Conservation (phyloP, 2,329 filamentous ascomycete genomes). For the Fusarium liriodendri region DNA sequence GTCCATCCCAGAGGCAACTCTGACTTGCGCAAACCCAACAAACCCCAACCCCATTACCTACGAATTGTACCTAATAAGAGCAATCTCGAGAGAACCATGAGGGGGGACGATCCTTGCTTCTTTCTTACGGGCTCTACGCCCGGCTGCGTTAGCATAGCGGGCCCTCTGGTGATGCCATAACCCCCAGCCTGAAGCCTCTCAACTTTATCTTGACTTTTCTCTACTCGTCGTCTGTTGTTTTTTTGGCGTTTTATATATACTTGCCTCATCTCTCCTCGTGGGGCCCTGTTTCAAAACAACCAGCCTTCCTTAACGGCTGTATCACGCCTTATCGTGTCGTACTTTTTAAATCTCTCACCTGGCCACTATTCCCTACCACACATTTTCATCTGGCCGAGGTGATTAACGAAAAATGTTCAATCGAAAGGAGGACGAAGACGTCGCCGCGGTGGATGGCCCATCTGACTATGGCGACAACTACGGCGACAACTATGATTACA, state of each 20-base stretch:
- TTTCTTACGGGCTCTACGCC: slow-evolving; percentile 26
- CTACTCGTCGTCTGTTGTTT: slow-evolving; percentile 6
- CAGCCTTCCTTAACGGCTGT: background rate
- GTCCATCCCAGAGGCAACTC: slow-evolving; percentile 12
- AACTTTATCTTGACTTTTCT: slow-evolving; percentile 36
- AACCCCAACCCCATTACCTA: slow-evolving; percentile 15
- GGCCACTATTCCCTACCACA: background rate
- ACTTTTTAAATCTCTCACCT: background rate
- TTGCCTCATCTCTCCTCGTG: background rate
- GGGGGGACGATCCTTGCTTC: slow-evolving; percentile 39
- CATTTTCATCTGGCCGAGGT: slow-evolving; percentile 9
- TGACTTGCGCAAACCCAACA: slow-evolving; percentile 6
- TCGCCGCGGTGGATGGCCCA: slow-evolving; percentile 32
- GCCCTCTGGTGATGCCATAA: slow-evolving; percentile 41
- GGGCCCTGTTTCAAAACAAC: background rate
- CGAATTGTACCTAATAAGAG: slow-evolving; percentile 21
- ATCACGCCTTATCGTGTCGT: background rate
- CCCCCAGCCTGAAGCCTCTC: slow-evolving; percentile 21
- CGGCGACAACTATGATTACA: slow-evolving; percentile 30
- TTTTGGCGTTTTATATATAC: slow-evolving; percentile 18
- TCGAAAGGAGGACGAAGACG: slow-evolving; percentile 34
- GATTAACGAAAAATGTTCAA: slow-evolving; percentile 24
- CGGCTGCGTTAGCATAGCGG: slow-evolving; percentile 40
- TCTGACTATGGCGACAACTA: slow-evolving; percentile 14
- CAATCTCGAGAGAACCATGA: slow-evolving; percentile 23